A percentile compares a stretch with the other conserved stretches of the same genome.
These are phyloP conservation scores for Thermochaetoides dissita DNA, from an alignment of 2,329 filamentous ascomycete genomes.

Conservation along the genomic window DNA sequence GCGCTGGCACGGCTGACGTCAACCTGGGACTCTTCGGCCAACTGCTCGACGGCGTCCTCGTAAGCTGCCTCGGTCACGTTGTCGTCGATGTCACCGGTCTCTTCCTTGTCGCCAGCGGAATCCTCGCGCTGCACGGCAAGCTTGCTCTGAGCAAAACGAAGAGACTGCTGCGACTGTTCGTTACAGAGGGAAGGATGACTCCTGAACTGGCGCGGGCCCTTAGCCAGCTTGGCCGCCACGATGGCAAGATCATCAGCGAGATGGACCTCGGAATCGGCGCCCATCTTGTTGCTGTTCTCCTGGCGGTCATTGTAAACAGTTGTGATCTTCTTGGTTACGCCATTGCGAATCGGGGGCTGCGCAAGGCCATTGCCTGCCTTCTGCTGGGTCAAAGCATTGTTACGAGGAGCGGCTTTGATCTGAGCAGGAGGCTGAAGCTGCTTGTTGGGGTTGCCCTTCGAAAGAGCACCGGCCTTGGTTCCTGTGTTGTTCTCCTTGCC, in stretches of 20 bases:
- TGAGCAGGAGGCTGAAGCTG: no score
- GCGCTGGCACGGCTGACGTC: conserved; percentile 1
- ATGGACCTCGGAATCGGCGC: conserved; percentile 2
- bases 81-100: conserved; percentile 15
- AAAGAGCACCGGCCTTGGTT: no score
- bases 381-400: conserved; percentile 3
- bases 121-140: conserved; percentile 17
- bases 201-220: conserved; percentile 33
- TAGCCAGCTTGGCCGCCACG: conserved; percentile 13
- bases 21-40: conserved; percentile 12
- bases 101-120: no score
- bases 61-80: conserved; percentile 28
- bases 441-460: no score
- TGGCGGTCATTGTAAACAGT: conserved; percentile 17
- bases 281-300: conserved; percentile 2
- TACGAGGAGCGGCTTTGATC: no score
- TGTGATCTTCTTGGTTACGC: conserved; percentile 16
- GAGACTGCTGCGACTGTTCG: conserved; percentile 18
- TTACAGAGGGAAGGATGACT: conserved; percentile 39
- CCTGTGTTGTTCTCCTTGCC: conserved; percentile 31
- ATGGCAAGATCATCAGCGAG: conserved; percentile 10
- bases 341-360: conserved; percentile 11
- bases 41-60: conserved; percentile 31
- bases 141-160: conserved; percentile 13
- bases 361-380: conserved; percentile 5